Evolutionary conservation across 225 moss, liverwort and hornwort genomes (phyloP).

Genomic region (Physcomitrium patens): DNA sequence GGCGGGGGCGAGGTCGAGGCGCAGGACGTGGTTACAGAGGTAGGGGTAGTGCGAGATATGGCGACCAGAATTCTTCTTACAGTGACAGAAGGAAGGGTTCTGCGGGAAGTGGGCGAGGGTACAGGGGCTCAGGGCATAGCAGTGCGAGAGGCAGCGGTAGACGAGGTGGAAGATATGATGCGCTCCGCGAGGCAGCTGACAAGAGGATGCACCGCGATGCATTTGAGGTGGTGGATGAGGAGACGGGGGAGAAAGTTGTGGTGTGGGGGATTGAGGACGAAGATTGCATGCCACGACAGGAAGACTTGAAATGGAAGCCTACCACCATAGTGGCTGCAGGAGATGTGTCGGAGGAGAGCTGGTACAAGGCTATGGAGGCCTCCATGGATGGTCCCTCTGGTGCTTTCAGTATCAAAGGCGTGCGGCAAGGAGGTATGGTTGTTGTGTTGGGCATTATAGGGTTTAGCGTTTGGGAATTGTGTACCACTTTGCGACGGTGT

Average conservation of each 20-base stretch:
- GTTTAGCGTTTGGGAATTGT: neutral
- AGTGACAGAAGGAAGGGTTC: neutral
- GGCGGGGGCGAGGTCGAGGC: neutral
- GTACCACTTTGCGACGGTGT: neutral
- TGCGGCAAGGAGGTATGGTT: conserved; percentile 63
- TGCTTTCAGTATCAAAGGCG: conserved; percentile 79
- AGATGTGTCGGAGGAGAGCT: conserved; percentile 80
- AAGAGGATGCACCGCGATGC: conserved; percentile 76
- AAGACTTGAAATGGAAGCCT: conserved; percentile 84
- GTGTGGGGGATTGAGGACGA: conserved; percentile 89
- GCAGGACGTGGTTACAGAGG: conserved; percentile 13
- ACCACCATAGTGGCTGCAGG: conserved; percentile 68
- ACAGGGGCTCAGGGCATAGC: conserved; percentile 28
- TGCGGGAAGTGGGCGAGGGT: neutral
- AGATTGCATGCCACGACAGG: conserved; percentile 63
- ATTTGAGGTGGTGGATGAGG: conserved; percentile 73
- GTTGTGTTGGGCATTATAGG: neutral
- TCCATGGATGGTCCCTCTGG: conserved; percentile 63
- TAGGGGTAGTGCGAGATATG: neutral
- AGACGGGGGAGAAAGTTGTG: conserved; percentile 84
- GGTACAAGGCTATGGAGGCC: conserved; percentile 82
- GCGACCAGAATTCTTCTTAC: neutral
- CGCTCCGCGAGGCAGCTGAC: conserved; percentile 52
- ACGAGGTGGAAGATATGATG: conserved; percentile 40
- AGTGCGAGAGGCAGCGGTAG: conserved; percentile 39